A percentile compares a stretch with the other conserved stretches of the same genome.
Conservation (phyloP, 2,329 filamentous ascomycete species). For the Allantophomopsis lycopodina region DNA sequence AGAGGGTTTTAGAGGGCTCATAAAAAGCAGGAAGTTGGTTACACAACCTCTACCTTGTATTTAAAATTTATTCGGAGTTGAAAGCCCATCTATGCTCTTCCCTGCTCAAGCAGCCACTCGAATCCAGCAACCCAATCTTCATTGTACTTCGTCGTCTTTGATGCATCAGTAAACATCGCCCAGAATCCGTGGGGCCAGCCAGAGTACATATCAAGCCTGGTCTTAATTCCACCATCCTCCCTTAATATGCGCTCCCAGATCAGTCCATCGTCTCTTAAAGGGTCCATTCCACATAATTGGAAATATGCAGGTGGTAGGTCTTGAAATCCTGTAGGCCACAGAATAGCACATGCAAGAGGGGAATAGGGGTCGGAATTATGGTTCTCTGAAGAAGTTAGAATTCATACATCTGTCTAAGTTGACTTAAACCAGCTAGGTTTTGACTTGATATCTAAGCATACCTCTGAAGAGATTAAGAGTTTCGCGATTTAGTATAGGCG, state of each 20-base stretch:
- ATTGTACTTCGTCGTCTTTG: background rate
- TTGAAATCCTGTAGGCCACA: constrained; percentile 16
- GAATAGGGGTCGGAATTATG: constrained; percentile 18
- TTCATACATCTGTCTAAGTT: background rate
- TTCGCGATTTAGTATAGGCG: constrained; percentile 18
- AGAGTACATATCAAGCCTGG: constrained; percentile 23
- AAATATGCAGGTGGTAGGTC: constrained; percentile 31
- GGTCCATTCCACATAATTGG: constrained; percentile 34
- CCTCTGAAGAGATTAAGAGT: constrained; percentile 14
- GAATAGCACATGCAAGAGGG: constrained; percentile 18
- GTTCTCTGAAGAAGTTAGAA: constrained; percentile 5
- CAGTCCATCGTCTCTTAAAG: constrained; percentile 34
- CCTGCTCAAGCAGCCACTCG: background rate
- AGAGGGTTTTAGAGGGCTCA: too few relatives aligned
- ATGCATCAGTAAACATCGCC: background rate
- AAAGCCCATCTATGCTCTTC: too few relatives aligned
- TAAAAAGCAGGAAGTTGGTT: too few relatives aligned
- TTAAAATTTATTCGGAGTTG: too few relatives aligned
- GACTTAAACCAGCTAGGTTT: background rate
- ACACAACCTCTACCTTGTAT: too few relatives aligned
- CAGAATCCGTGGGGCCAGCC: constrained; percentile 1
- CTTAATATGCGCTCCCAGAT: constrained; percentile 34
- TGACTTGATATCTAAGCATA: constrained; percentile 1
- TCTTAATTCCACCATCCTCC: constrained; percentile 25
- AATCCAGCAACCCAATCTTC: background rate